These are phyloP conservation scores for Vigna mungo DNA, from an alignment of 306 rosid genomes.

Conservation along the genomic window DNA sequence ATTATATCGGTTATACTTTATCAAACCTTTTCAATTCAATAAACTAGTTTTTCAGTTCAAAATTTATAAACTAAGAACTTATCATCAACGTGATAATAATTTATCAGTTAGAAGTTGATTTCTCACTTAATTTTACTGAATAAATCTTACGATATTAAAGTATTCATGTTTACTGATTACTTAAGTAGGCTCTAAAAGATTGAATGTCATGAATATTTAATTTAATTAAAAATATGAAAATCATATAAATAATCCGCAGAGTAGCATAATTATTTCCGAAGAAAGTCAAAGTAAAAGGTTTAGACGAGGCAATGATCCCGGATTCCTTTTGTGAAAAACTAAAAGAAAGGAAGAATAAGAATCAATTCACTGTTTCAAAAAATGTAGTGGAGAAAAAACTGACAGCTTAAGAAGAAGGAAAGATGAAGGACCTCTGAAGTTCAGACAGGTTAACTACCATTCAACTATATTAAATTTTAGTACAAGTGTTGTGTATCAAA, in stretches of 20 bases:
- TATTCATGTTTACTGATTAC: no score
- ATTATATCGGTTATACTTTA: no score
- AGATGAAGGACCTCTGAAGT: neutral
- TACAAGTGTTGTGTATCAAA: neutral
- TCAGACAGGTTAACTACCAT: constrained; percentile 33
- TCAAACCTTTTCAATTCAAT: no score
- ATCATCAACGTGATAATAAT: no score
- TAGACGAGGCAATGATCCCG: neutral
- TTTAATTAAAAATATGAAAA: no score
- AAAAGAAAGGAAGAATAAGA: neutral
- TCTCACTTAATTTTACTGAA: no score
- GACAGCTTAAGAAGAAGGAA: constrained; percentile 3
- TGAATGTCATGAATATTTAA: no score
- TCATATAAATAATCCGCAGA: neutral
- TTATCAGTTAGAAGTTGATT: no score
- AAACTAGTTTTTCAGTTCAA: no score
- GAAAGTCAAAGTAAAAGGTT: neutral
- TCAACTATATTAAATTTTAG: constrained; percentile 21
- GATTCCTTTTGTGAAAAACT: constrained; percentile 3
- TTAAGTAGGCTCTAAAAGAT: no score
- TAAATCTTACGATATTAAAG: no score
- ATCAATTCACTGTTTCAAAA: neutral
- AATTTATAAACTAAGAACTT: no score
- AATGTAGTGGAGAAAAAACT: constrained; percentile 4
- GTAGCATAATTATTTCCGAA: neutral